Evolutionary conservation across 371 early-diverging fungal genomes (phyloP).

Genomic region (Rhizopus sp.): DNA sequence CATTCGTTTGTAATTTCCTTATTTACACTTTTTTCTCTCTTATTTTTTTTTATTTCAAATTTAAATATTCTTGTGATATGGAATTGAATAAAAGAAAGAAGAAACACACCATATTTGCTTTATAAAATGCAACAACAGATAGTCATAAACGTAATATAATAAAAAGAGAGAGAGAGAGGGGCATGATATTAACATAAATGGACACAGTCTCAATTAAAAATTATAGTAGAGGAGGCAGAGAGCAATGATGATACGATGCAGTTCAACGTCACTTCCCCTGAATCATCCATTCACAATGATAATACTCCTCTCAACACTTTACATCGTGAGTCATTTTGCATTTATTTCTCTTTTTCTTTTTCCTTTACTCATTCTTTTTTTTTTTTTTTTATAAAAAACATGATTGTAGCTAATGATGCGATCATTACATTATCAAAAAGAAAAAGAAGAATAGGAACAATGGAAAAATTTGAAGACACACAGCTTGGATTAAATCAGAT

Average conservation of each 20-base stretch:
- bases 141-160: neutral
- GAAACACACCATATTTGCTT: neutral
- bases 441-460: neutral
- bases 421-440: too few species aligned
- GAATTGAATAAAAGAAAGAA: neutral
- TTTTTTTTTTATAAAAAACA: too few species aligned
- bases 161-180: neutral
- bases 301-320: neutral
- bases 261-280: neutral
- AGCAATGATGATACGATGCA: neutral
- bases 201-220: neutral
- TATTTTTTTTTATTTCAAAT: neutral
- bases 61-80: neutral
- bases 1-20: neutral
- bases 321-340: too few species aligned
- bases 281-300: neutral
- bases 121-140: neutral
- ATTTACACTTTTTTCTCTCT: neutral
- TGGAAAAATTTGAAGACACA: neutral
- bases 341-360: too few species aligned
- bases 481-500: neutral
- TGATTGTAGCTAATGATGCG: neutral
- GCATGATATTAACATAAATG: neutral
- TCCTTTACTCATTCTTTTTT: too few species aligned
- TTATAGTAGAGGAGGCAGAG: neutral